Evolutionary conservation across 768 basidiomycete species (phyloP).

Genomic region (Roridomyces roridus): DNA sequence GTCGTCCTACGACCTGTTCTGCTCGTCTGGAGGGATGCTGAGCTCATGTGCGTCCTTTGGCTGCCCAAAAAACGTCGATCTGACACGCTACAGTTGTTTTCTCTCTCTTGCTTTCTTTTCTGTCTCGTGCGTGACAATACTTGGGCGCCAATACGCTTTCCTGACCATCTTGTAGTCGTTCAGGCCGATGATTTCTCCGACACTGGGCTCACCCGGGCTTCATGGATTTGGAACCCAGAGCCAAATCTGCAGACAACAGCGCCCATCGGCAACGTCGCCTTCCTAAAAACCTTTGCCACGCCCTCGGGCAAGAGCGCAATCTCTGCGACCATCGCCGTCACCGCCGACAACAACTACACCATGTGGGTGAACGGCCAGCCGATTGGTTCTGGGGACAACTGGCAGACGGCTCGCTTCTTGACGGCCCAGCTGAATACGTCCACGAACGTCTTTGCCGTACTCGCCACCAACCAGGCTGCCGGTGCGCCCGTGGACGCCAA

Average conservation of each 20-base stretch:
- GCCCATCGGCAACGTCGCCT: slow-evolving; percentile 10
- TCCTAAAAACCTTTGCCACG: slow-evolving; percentile 11
- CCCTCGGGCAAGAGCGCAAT: slow-evolving; percentile 12
- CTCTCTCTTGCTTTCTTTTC: no score
- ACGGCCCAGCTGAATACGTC: slow-evolving; percentile 14
- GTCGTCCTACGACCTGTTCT: no score
- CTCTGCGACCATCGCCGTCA: slow-evolving; percentile 8
- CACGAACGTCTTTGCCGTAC: slow-evolving; percentile 14
- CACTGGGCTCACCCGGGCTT: slow-evolving; percentile 8
- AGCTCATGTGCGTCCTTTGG: no score
- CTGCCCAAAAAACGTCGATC: no score
- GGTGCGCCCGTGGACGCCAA: not conserved
- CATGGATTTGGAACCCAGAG: slow-evolving; percentile 24
- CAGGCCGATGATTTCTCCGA: slow-evolving; percentile 6
- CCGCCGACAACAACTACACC: slow-evolving; percentile 22
- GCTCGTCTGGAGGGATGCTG: no score
- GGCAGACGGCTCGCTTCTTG: slow-evolving; percentile 2
- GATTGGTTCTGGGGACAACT: slow-evolving; percentile 2
- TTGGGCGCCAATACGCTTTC: no score
- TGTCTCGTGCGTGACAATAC: no score
- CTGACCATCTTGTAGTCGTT: no score
- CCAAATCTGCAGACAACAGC: slow-evolving; percentile 7
- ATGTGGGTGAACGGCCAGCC: slow-evolving; percentile 21
- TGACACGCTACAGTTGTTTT: no score
- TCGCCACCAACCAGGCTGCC: not conserved